Conservation (phyloP, 495 filamentous ascomycete genomes). For the Coniosporium apollinis region DNA sequence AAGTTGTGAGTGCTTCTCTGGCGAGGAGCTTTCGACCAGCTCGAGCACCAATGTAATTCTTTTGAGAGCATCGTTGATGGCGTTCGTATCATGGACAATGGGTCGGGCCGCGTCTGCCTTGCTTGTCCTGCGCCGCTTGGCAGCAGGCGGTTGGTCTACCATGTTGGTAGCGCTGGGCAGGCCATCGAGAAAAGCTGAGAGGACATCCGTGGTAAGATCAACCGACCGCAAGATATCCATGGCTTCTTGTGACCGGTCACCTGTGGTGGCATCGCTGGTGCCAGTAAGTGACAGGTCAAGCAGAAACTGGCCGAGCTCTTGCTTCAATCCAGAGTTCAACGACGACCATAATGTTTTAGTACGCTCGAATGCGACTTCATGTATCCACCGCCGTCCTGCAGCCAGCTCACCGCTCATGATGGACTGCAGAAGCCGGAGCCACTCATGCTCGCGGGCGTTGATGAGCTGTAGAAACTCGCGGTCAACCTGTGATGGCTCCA, state of each 20-base stretch:
- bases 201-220: conserved; percentile 49
- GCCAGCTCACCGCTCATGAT: conserved; percentile 15
- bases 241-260: conserved; percentile 32
- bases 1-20: conserved; percentile 53
- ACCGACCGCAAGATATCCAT: conserved; percentile 51
- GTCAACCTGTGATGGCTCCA: conserved; percentile 44
- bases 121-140: conserved; percentile 63
- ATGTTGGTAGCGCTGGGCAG: conserved; percentile 48
- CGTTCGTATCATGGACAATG: conserved; percentile 30
- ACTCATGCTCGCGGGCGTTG: conserved; percentile 46
- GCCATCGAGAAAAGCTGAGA: conserved; percentile 50
- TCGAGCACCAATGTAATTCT: conserved; percentile 79
- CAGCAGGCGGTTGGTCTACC: conserved; percentile 43
- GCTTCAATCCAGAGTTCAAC: conserved; percentile 45
- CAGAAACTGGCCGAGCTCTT: conserved; percentile 41
- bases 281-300: conserved; percentile 29
- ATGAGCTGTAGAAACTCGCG: conserved; percentile 42
- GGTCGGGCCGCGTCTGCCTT: conserved; percentile 37
- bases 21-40: conserved; percentile 59
- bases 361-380: conserved; percentile 43
- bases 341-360: conserved; percentile 53
- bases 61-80: conserved; percentile 44
- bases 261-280: conserved; percentile 16
- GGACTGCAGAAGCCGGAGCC: conserved; percentile 40
- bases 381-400: conserved; percentile 29